Evolutionary conservation across 139 green algal species (phyloP), one percentile per base, ranked within the genome.

Genomic region (Picochlorum sp.): DNA sequence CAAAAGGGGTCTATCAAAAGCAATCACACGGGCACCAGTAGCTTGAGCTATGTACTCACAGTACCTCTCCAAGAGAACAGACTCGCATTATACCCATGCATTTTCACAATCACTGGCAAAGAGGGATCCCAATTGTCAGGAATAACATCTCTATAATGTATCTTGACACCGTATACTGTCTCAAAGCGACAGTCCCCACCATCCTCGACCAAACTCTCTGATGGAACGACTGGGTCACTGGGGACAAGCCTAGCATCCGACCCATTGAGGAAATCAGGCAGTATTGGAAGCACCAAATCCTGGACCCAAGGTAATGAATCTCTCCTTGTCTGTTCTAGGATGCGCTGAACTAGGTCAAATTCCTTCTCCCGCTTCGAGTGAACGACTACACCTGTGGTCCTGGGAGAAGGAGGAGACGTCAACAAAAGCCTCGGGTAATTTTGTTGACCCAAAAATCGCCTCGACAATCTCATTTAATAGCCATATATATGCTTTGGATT

Each of bases 1-100:
- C 83, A 76, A 83, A 89, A 3, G 83, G 83, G 83, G 82, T 21
- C 83, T 62, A 67, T 89, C 83, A 63, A 83, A 85, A 23, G 83
- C 78, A 41, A 89, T 63, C 2, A 88, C 78, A 9, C 77, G 58
- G 18, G 20, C 23, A 3, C 61, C 45, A 9, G 57, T 72, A 16
- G 60, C 62, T 18, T 67, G 30, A 41, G 70, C 61, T 4, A 81
- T 16, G 3, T 61, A 37, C 47, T 71, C 28, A 61, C 83, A 63
- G 69, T 68, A 10, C 44, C n/a, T 7, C 79, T 65, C 74, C 75
- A 89, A 68, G 54, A 78, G 52, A 83, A 88, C 0, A 61, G 65
- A 44, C 44, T 74, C 14, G 75, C 83, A 45, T 87, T 83, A 62
- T 88, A 77, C 21, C 83, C 83, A 62, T 89, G 83, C 61, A 90